Percentiles rank a stretch among this genome's conserved stretches.
phyloP scores from a whole-genome alignment of 805 yeast genomes.

The Pichia insulana region DNA sequence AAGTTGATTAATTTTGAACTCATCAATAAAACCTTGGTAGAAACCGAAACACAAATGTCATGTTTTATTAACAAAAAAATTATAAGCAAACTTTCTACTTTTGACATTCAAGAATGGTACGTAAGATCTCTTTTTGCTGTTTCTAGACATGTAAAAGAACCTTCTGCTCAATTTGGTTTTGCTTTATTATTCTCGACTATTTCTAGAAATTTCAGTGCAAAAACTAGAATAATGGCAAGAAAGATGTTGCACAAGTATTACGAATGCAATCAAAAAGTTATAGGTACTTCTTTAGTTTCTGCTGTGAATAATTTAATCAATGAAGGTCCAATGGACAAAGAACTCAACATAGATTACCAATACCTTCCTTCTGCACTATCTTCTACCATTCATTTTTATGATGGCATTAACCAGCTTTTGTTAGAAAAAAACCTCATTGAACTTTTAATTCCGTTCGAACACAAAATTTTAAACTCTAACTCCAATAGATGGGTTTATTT shows the following conservation, averaged over 20 bases:
- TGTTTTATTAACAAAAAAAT: slow-evolving; percentile 40
- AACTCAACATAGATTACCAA: slow-evolving; percentile 19
- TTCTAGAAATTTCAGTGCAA: slow-evolving; percentile 32
- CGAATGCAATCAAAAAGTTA: slow-evolving; percentile 27
- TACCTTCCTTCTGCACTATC: slow-evolving; percentile 30
- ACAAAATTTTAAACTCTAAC: slow-evolving; percentile 27
- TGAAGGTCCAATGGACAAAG: slow-evolving; percentile 8
- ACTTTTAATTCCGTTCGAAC: slow-evolving; percentile 38
- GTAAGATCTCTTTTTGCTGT: slow-evolving; percentile 35
- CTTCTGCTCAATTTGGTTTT: slow-evolving; percentile 29
- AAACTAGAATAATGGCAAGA: slow-evolving; percentile 29
- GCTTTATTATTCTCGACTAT: slow-evolving; percentile 41
- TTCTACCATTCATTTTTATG: slow-evolving; percentile 20
- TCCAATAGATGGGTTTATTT: slow-evolving; percentile 70
- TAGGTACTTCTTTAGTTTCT: slow-evolving; percentile 36
- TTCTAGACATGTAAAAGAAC: slow-evolving; percentile 15
- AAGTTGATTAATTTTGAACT: slow-evolving; percentile 23
- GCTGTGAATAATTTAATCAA: slow-evolving; percentile 30
- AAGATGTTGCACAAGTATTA: slow-evolving; percentile 27
- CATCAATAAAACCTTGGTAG: slow-evolving; percentile 27
- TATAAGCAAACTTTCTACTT: slow-evolving; percentile 38
- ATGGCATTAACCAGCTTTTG: slow-evolving; percentile 16
- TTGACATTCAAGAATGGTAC: slow-evolving; percentile 45
- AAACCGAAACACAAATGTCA: slow-evolving; percentile 30
- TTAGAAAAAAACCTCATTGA: slow-evolving; percentile 30